Evolutionary conservation across 2,329 filamentous ascomycete species (phyloP).

Genomic region (Neonectria faginata): DNA sequence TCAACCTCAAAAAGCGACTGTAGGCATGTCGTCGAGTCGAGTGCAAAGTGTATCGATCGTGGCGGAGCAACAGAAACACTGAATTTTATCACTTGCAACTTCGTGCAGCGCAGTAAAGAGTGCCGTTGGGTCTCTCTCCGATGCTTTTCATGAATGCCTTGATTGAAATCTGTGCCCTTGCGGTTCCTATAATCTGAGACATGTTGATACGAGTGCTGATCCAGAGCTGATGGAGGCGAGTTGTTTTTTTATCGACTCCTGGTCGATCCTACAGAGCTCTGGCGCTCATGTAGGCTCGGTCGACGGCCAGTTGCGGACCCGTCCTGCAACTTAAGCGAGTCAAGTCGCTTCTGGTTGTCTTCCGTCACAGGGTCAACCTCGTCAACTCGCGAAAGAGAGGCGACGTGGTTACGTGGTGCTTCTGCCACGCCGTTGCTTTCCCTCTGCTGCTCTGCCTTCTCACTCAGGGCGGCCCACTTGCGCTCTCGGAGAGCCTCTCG

Average conservation of each 20-base stretch:
- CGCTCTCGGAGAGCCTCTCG: constrained; percentile 84
- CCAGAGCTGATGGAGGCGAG: constrained; percentile 17
- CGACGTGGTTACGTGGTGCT: constrained; percentile 53
- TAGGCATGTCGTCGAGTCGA: constrained; percentile 15
- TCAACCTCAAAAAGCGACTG: constrained; percentile 19
- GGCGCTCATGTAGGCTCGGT: constrained; percentile 67
- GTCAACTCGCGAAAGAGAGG: constrained; percentile 67
- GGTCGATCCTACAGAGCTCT: constrained; percentile 68
- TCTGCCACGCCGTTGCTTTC: constrained; percentile 50
- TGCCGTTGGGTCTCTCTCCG: constrained; percentile 7
- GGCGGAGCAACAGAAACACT: constrained; percentile 14
- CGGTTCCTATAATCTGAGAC: constrained; percentile 25
- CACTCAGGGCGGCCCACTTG: constrained; percentile 88
- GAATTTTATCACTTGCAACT: constrained; percentile 12
- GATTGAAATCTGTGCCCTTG: constrained; percentile 26
- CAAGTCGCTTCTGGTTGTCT: constrained; percentile 86
- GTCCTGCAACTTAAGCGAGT: constrained; percentile 91
- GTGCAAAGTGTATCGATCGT: neutral
- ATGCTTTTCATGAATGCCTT: constrained; percentile 25
- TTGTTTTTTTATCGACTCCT: constrained; percentile 59
- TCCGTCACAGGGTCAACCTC: constrained; percentile 84
- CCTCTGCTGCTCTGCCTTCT: constrained; percentile 80
- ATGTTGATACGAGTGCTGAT: constrained; percentile 24
- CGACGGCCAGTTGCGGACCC: constrained; percentile 66
- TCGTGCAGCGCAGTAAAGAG: constrained; percentile 10